A percentile compares a stretch with the other conserved stretches of the same genome.
phyloP scores from a whole-genome alignment of 495 filamentous ascomycete genomes.

The Xeromyces bisporus region DNA sequence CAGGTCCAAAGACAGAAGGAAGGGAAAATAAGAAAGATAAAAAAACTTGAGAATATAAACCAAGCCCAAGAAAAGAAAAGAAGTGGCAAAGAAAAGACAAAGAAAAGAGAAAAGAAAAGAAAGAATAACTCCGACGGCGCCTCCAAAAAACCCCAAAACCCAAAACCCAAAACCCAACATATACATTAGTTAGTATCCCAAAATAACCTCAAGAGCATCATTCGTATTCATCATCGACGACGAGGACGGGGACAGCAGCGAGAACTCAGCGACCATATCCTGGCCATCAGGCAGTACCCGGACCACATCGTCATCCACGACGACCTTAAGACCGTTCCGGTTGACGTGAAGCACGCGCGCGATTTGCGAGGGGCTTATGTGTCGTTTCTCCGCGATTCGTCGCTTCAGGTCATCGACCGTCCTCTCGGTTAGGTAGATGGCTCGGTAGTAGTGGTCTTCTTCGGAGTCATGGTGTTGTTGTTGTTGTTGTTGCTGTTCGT shows the following conservation, averaged over 20 bases:
- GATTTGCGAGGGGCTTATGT: slow-evolving; percentile 54
- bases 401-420: slow-evolving; percentile 53
- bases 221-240: slow-evolving; percentile 3
- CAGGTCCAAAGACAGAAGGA: slow-evolving; percentile 10
- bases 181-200: slow-evolving; percentile 17
- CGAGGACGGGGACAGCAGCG: slow-evolving; percentile 15
- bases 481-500: slow-evolving; percentile 30
- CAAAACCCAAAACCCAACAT: background rate
- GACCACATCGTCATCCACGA: slow-evolving; percentile 83
- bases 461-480: too few relatives aligned
- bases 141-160: too few relatives aligned
- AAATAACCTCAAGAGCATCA: slow-evolving; percentile 21
- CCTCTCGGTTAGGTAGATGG: slow-evolving; percentile 68
- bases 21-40: slow-evolving; percentile 6
- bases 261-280: slow-evolving; percentile 61
- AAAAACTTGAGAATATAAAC: slow-evolving; percentile 1
- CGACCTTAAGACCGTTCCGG: slow-evolving; percentile 55
- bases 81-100: slow-evolving; percentile 1
- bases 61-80: background rate
- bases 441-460: slow-evolving; percentile 55
- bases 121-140: too few relatives aligned
- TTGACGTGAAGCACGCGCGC: slow-evolving; percentile 54
- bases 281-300: slow-evolving; percentile 78
- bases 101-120: background rate
- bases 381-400: slow-evolving; percentile 58